phyloP scores from a whole-genome alignment of 805 yeast species.

The Pichia heedii region DNA sequence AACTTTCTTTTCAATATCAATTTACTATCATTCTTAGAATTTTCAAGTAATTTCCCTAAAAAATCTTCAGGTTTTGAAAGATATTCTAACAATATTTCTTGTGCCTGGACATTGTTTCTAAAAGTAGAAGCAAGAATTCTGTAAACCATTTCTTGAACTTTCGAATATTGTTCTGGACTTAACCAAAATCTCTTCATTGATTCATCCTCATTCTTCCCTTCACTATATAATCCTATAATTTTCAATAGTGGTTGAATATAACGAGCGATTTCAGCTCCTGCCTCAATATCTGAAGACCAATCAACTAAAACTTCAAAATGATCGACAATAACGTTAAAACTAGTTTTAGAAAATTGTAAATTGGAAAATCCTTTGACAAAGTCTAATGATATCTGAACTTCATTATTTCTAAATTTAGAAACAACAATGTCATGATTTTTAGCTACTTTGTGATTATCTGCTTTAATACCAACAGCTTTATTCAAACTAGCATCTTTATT shows the following conservation, averaged over 20 bases:
- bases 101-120: slow-evolving; percentile 56
- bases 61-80: slow-evolving; percentile 15
- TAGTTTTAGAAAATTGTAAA: background rate
- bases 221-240: slow-evolving; percentile 20
- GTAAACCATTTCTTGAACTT: slow-evolving; percentile 43
- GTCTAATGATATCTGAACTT: slow-evolving; percentile 1
- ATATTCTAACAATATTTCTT: slow-evolving; percentile 12
- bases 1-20: slow-evolving; percentile 31
- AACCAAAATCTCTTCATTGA: slow-evolving; percentile 3
- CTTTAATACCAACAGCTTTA: too few species aligned
- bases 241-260: slow-evolving; percentile 27
- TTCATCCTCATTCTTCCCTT: slow-evolving; percentile 1
- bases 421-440: slow-evolving; percentile 11
- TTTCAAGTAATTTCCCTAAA: slow-evolving; percentile 11
- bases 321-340: background rate
- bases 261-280: slow-evolving; percentile 41
- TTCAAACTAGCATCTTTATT: too few species aligned
- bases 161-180: slow-evolving; percentile 8
- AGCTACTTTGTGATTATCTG: background rate
- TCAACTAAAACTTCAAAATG: slow-evolving; percentile 41
- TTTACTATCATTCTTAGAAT: slow-evolving; percentile 3
- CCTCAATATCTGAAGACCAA: slow-evolving; percentile 58
- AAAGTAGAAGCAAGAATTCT: slow-evolving; percentile 58
- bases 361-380: slow-evolving; percentile 2
- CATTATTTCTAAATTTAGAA: background rate